phyloP scores from a whole-genome alignment of 257 asterid species.

The Salvia miltiorrhiza region DNA sequence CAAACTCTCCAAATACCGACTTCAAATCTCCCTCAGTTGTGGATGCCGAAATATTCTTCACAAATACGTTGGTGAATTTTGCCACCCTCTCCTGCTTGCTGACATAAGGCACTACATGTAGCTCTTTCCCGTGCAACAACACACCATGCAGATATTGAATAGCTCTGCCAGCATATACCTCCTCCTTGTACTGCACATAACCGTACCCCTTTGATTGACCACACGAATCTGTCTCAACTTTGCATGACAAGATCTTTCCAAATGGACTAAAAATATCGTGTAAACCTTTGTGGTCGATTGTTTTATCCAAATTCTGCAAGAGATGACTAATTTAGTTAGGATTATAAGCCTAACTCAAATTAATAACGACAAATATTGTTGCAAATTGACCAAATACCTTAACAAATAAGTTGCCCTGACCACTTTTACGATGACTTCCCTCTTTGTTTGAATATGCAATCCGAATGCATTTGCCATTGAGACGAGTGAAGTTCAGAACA shows the following conservation, averaged over 20 bases:
- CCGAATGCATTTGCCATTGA: constrained; percentile 53
- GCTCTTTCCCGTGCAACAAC: constrained; percentile 28
- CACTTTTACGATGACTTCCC: constrained; percentile 34
- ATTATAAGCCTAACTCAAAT: too few species aligned
- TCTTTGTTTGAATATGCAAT: constrained; percentile 52
- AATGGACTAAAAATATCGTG: constrained; percentile 44
- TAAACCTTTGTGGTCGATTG: constrained; percentile 52
- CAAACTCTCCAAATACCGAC: constrained; percentile 43
- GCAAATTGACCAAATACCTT: constrained; percentile 39
- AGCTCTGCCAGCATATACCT: constrained; percentile 47
- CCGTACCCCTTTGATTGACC: constrained; percentile 71
- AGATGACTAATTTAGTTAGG: background rate
- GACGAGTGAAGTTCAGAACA: constrained; percentile 34
- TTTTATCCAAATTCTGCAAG: constrained; percentile 38
- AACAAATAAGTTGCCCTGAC: constrained; percentile 56
- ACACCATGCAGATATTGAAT: constrained; percentile 45
- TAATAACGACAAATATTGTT: background rate
- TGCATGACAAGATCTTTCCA: constrained; percentile 57
- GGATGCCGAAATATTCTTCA: constrained; percentile 51
- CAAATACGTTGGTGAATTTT: constrained; percentile 62
- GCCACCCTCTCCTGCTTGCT: constrained; percentile 59
- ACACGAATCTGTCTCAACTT: constrained; percentile 42
- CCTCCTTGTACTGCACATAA: constrained; percentile 48
- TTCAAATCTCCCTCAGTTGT: constrained; percentile 47
- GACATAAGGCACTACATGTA: constrained; percentile 49